These are phyloP conservation scores for Backusella psychrophila DNA, from an alignment of 192 early-diverging fungal genomes.

Conservation along the genomic window DNA sequence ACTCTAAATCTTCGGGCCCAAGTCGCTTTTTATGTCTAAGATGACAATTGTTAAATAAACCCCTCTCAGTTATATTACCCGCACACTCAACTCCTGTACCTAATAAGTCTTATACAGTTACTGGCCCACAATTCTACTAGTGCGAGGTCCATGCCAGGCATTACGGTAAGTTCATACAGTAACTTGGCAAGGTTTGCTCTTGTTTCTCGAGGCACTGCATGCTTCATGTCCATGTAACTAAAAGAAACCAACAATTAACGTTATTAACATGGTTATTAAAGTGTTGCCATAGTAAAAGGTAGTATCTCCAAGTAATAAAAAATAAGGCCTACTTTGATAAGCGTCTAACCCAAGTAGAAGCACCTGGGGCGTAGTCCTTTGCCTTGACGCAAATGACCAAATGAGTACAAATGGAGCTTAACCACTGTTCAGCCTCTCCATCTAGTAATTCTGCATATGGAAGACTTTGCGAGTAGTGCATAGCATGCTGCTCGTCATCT, in stretches of 20 bases:
- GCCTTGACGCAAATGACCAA: slow-evolving; percentile 45
- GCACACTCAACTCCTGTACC: slow-evolving; percentile 34
- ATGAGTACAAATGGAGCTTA: slow-evolving; percentile 48
- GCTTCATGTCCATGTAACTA: slow-evolving; percentile 68
- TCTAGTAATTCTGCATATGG: slow-evolving; percentile 38
- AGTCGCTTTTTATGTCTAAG: slow-evolving; percentile 64
- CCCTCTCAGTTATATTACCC: not conserved
- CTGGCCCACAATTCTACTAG: slow-evolving; percentile 63
- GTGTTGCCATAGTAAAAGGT: no score
- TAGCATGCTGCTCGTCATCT: slow-evolving; percentile 33
- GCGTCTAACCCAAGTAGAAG: slow-evolving; percentile 56
- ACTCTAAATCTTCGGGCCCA: slow-evolving; percentile 56
- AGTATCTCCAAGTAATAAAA: not conserved
- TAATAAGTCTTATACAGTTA: slow-evolving; percentile 61
- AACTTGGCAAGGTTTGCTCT: slow-evolving; percentile 55
- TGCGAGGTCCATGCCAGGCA: slow-evolving; percentile 65
- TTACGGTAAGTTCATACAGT: slow-evolving; percentile 63
- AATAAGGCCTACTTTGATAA: slow-evolving; percentile 46
- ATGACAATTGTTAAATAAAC: not conserved
- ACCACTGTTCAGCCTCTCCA: slow-evolving; percentile 39
- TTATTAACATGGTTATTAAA: not conserved
- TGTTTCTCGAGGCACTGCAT: slow-evolving; percentile 51
- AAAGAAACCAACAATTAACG: not conserved
- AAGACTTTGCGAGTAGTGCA: slow-evolving; percentile 37
- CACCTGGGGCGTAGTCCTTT: slow-evolving; percentile 55